A percentile compares a stretch with the other conserved stretches of the same genome.
Conservation (phyloP, 805 yeast genomes). For the Limtongia smithiae region DNA sequence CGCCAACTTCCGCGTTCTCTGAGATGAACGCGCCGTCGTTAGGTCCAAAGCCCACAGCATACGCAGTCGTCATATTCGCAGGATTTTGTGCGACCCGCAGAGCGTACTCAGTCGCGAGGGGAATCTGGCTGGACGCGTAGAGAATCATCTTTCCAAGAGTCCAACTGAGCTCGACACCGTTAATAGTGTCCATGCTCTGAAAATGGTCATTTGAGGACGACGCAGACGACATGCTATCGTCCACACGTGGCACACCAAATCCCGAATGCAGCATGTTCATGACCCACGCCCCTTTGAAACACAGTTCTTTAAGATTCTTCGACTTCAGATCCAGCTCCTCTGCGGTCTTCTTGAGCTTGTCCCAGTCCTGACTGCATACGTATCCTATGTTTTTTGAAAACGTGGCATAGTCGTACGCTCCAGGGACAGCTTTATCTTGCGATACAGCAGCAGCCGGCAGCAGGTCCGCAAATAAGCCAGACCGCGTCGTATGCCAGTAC, state of each 20-base stretch:
- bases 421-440: too few species aligned
- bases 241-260: slow-evolving; percentile 73
- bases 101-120: slow-evolving; percentile 7
- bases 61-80: not conserved
- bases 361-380: slow-evolving; percentile 80
- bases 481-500: slow-evolving; percentile 76
- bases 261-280: slow-evolving; percentile 88
- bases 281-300: slow-evolving; percentile 96
- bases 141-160: slow-evolving; percentile 83
- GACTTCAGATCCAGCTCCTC: slow-evolving; percentile 55
- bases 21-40: slow-evolving; percentile 11
- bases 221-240: slow-evolving; percentile 44
- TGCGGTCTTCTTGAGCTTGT: slow-evolving; percentile 45
- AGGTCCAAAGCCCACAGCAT: slow-evolving; percentile 23
- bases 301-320: slow-evolving; percentile 64
- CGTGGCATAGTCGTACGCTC: slow-evolving; percentile 72
- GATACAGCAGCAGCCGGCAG: slow-evolving; percentile 4
- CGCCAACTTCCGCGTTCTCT: slow-evolving; percentile 12
- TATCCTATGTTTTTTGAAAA: slow-evolving; percentile 63
- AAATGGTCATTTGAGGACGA: slow-evolving; percentile 47
- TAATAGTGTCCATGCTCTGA: slow-evolving; percentile 73
- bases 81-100: not conserved
- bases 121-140: slow-evolving; percentile 71
- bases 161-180: slow-evolving; percentile 91
- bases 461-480: slow-evolving; percentile 18